phyloP scores from a whole-genome alignment of 495 filamentous ascomycete genomes.

The Penicillium cosmopolitanum region DNA sequence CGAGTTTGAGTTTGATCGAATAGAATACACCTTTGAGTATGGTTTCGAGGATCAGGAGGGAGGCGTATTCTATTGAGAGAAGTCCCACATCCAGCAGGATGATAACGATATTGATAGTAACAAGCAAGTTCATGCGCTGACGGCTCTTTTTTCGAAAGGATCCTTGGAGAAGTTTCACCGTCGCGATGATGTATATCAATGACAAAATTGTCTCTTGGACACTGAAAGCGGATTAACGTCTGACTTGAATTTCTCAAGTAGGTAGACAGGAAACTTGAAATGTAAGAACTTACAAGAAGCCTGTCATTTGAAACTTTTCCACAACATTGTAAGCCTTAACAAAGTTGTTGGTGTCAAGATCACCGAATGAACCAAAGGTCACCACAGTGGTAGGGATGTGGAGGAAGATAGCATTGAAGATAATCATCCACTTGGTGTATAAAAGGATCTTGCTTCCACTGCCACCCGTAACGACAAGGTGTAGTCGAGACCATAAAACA shows the following conservation, averaged over 20 bases:
- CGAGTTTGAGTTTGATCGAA: constrained; percentile 10
- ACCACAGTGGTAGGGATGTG: constrained; percentile 1
- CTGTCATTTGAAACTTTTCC: constrained; percentile 6
- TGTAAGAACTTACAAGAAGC: constrained; percentile 1
- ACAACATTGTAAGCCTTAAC: constrained; percentile 2
- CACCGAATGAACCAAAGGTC: constrained; percentile 4
- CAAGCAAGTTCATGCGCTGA: constrained; percentile 2
- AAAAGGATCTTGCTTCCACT: background rate
- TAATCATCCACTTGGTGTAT: constrained; percentile 5
- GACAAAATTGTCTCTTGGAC: constrained; percentile 3
- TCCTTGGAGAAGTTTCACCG: constrained; percentile 1
- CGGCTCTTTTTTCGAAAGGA: constrained; percentile 2
- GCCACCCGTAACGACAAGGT: background rate
- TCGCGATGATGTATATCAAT: constrained; percentile 1
- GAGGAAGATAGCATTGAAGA: background rate
- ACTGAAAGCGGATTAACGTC: background rate
- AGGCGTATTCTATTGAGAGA: constrained; percentile 4
- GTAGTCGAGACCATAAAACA: constrained; percentile 1
- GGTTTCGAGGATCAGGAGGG: constrained; percentile 1
- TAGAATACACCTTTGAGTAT: constrained; percentile 9
- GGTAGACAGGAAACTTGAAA: background rate
- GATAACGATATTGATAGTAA: constrained; percentile 1
- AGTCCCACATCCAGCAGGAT: background rate
- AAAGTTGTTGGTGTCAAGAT: background rate
- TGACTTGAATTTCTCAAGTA: background rate